phyloP scores from a whole-genome alignment of 345 rosid genomes.

The Gossypium stocksii region DNA sequence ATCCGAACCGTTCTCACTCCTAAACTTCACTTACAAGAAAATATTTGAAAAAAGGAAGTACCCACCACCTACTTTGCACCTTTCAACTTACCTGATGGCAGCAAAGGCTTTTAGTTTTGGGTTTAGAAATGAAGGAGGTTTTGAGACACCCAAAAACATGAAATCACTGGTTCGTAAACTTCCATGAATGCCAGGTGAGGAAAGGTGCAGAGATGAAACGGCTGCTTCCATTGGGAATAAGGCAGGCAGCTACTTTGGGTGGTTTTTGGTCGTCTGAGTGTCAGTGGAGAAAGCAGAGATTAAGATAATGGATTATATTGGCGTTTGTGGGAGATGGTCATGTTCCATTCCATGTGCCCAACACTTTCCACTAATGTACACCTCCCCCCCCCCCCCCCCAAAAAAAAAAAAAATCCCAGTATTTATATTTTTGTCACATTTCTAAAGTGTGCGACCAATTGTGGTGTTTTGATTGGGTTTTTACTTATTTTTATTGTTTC shows the following conservation, averaged over 20 bases:
- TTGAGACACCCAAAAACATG: not conserved
- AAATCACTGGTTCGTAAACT: conserved; percentile 2
- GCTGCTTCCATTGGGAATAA: not conserved
- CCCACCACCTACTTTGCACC: not conserved
- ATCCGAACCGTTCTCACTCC: not conserved
- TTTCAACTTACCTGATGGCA: conserved; percentile 1
- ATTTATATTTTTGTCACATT: too few relatives aligned
- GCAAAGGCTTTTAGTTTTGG: not conserved
- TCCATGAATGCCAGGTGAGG: not conserved
- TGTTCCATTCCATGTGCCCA: not conserved
- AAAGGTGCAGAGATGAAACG: not conserved
- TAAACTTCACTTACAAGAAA: not conserved
- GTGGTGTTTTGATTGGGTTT: too few relatives aligned
- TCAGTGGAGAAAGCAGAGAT: too few relatives aligned
- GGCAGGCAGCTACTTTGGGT: not conserved
- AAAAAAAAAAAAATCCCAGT: too few relatives aligned
- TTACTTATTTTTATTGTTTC: too few relatives aligned
- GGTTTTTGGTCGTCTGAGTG: not conserved
- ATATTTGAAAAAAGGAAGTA: not conserved
- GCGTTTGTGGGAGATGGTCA: not conserved
- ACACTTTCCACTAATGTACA: not conserved
- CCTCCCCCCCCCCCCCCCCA: fast-evolving
- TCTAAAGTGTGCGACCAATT: too few relatives aligned
- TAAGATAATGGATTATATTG: not conserved
- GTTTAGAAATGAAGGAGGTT: conserved; percentile 5